These are phyloP conservation scores for Phaffia tasmanica DNA, from an alignment of 768 basidiomycete genomes.

Conservation along the genomic window DNA sequence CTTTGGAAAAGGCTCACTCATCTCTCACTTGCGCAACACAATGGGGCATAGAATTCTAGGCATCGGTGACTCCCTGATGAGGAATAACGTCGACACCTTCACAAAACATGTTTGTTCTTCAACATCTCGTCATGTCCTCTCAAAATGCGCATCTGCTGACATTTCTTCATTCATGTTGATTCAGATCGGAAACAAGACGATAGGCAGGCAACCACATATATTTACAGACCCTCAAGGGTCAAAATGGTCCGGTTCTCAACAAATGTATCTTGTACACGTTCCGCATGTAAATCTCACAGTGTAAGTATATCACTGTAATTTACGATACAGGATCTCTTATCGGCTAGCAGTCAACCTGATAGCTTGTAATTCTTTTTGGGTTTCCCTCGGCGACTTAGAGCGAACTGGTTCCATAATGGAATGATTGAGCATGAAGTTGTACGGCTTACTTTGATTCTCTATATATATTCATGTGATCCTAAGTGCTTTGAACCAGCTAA, in stretches of 20 bases:
- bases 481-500: no score
- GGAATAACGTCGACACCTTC: conserved; percentile 22
- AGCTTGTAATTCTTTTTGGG: neutral
- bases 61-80: conserved; percentile 23
- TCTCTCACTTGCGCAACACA: no score
- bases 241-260: no score
- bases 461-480: neutral
- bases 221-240: no score
- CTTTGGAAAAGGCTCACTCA: neutral
- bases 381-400: neutral
- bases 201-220: no score
- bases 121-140: neutral
- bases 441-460: neutral
- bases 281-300: neutral
- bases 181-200: conserved; percentile 7
- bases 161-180: neutral
- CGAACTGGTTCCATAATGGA: neutral
- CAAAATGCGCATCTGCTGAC: neutral
- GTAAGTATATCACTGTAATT: conserved; percentile 1
- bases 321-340: no score
- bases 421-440: conserved; percentile 10
- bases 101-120: conserved; percentile 5
- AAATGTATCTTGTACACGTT: neutral
- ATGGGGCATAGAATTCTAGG: conserved; percentile 7
- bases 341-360: no score